Evolutionary conservation across 140 eudicot species (phyloP), one percentile per base, ranked within the genome.

Genomic region (Senecio squalidus): DNA sequence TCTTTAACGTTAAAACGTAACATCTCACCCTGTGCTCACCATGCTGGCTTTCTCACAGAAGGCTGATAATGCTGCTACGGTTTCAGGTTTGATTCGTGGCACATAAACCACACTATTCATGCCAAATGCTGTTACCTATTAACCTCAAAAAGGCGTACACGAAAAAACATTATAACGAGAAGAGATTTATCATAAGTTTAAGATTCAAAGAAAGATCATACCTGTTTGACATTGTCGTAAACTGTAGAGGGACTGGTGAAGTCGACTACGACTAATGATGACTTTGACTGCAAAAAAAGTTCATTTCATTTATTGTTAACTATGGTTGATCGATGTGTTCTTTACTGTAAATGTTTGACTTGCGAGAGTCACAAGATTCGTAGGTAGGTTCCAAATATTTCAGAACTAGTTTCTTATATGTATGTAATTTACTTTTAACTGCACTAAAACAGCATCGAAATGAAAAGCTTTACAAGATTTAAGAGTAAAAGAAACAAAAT

Each of bases 41-140:
- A 80, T 85, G 95, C 80, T 89, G 78, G 97, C 97, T 69, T 90
- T 86, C 67, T 90, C 97, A 57, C 97, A 90, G 52, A 90, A 86
- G 50, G 70, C 82, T 9, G 95, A 83, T 73, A 90, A 78, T 47
- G 90, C 95, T 48, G 84, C 73, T 15, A 90, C 68, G 4, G 94
- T 86, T 49, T 90, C 95, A 7, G 74, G 77, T 45, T 83, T 80
- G 23, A 89, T 80, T 26, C 87, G 80, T 29, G 97, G 97, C 44
- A 89, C 94, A 40, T 85, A 80, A 23, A 89, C 97, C 58, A 89
- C 94, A 62, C 94, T 89, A 20, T 67, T 82, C 94, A 85, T 78
- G 34, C 95, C 97, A 68, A 89, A 89, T 51, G 97, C 97, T 17
- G 94, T 89, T 51, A 95, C 95, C 97, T 89, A 28, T 45, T 48